Conservation (phyloP, 805 yeast genomes). For the Nakazawaea populi region DNA sequence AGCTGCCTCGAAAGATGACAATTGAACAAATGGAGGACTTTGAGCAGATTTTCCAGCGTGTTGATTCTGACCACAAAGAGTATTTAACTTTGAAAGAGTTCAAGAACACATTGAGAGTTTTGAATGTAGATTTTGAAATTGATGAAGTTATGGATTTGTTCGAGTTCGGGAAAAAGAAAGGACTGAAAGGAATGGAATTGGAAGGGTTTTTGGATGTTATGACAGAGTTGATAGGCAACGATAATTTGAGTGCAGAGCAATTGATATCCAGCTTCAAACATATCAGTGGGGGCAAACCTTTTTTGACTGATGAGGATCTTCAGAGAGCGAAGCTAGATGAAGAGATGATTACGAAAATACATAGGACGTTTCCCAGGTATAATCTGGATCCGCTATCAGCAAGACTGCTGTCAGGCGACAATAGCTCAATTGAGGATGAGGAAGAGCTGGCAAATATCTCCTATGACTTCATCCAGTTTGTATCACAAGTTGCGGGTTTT, state of each 20-base stretch:
- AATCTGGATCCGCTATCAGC: too few species aligned
- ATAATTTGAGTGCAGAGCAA: conserved; percentile 11
- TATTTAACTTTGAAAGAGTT: conserved; percentile 36
- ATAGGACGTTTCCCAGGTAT: conserved; percentile 3
- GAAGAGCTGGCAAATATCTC: conserved; percentile 2
- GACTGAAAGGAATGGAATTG: conserved; percentile 21
- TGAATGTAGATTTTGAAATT: conserved; percentile 31
- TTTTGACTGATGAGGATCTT: conserved; percentile 32
- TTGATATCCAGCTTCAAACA: conserved; percentile 28
- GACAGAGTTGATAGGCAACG: conserved; percentile 14
- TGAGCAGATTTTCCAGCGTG: conserved; percentile 36
- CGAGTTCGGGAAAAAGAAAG: conserved; percentile 18
- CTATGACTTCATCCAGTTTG: conserved; percentile 9
- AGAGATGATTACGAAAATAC: conserved; percentile 1
- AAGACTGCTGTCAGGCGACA: not conserved
- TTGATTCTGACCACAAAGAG: conserved; percentile 29
- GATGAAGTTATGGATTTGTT: conserved; percentile 33
- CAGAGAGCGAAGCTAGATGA: conserved; percentile 23
- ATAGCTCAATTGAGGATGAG: not conserved
- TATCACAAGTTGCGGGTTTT: conserved; percentile 4
- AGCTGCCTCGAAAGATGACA: conserved; percentile 28
- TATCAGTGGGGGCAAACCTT: conserved; percentile 31
- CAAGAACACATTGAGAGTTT: conserved; percentile 32
- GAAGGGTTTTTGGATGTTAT: conserved; percentile 20
- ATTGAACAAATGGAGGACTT: conserved; percentile 34